Evolutionary conservation across 2,329 filamentous ascomycete species (phyloP).

Genomic region (Nigrospora osmanthi): DNA sequence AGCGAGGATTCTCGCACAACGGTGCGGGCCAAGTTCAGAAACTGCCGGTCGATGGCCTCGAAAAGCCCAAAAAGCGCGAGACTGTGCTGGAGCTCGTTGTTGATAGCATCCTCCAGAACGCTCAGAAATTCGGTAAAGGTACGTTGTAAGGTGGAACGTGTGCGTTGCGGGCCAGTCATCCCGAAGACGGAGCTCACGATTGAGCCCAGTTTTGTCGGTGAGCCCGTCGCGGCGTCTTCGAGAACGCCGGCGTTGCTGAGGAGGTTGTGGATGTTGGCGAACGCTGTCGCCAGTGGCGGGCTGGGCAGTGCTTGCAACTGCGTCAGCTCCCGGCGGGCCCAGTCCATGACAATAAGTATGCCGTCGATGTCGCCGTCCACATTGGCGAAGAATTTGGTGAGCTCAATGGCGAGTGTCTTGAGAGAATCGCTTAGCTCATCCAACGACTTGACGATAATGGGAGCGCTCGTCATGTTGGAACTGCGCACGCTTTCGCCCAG

Average conservation of each 20-base stretch:
- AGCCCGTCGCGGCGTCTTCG: constrained; percentile 40
- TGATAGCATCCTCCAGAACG: constrained; percentile 83
- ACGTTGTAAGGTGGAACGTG: constrained; percentile 70
- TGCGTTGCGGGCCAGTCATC: constrained; percentile 71
- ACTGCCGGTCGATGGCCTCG: constrained; percentile 83
- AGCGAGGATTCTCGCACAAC: constrained; percentile 76
- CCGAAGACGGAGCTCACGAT: constrained; percentile 70
- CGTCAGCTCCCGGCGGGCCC: constrained; percentile 79
- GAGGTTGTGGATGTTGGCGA: constrained; percentile 76
- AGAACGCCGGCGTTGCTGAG: constrained; percentile 58
- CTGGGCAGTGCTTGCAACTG: constrained; percentile 56
- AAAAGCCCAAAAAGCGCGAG: constrained; percentile 82
- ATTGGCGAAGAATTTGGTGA: constrained; percentile 87
- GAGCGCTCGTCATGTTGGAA: constrained; percentile 85
- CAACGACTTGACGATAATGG: constrained; percentile 76
- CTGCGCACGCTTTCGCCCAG: constrained; percentile 81
- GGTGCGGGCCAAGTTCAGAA: constrained; percentile 77
- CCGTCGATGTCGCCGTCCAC: constrained; percentile 89
- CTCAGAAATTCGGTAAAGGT: constrained; percentile 83
- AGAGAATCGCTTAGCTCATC: constrained; percentile 81
- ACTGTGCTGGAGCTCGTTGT: constrained; percentile 73
- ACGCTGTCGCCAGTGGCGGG: constrained; percentile 60
- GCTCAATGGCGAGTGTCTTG: constrained; percentile 74
- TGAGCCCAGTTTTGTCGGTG: constrained; percentile 61
- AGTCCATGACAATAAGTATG: constrained; percentile 93